Evolutionary conservation across 2,329 filamentous ascomycete genomes (phyloP), one percentile per base, ranked within the genome.

Genomic region (Paraphaeosphaeria minitans): DNA sequence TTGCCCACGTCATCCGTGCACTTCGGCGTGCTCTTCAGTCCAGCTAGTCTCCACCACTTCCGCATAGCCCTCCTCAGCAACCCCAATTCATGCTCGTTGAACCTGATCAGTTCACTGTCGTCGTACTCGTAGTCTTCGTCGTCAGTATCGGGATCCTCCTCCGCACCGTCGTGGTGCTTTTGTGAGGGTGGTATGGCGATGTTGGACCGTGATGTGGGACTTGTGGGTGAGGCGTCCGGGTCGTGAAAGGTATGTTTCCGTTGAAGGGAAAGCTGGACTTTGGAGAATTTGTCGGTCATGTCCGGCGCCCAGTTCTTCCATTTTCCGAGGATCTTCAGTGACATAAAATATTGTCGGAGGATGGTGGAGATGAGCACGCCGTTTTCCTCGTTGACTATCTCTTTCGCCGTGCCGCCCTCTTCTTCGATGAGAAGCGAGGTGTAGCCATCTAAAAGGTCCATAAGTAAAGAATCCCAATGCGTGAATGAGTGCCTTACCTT

Each of bases 291-390:
- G 1, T 80, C 77, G 16, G 82, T 79, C 71, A 91, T 81, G 59
- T 82, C 83, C 1, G 83, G 80, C 14, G 88, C 85, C 80, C 90
- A 90, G 58, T 87, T 83, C 59, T 85, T 87, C 93, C 93, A 97
- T 68, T 87, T 86, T 19, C 92, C 91, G 27, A 96, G 79, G 0
- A 93, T 89, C 56, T 91, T 91, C 45, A 96, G 82, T 7, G 88
- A 90, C 84, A 96, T 89, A 77, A 97, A 97, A 77, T 96, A 97
- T 73, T 97, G 93, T 13, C 93, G 87, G 21, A 97, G 82, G 74
- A 97, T 88, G 71, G 90, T 91, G 50, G 90, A 93, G 67, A 97
- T 91, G 56, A 97, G 82, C 16, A 96, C 88, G 3, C 93, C 93
- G 66, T 91, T 93, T 73, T 97, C 93, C 70, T 96, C 92, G 31